These are phyloP conservation scores for Plasmodium sp. DNA, from an alignment of 169 alveolate genomes.

Conservation along the genomic window DNA sequence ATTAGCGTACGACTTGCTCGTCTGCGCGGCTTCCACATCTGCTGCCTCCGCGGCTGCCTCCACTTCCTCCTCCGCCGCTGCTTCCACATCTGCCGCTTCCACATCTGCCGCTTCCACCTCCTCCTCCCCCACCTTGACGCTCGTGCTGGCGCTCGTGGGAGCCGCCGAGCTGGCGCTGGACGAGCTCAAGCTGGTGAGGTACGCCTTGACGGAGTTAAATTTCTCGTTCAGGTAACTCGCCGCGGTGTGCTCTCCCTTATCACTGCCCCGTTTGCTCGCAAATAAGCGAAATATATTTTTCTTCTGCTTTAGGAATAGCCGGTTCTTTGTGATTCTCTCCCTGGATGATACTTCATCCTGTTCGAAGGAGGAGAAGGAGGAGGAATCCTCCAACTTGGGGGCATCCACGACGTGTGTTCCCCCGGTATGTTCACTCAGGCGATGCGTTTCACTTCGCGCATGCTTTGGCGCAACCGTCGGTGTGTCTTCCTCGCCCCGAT, in stretches of 20 bases:
- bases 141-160: neutral
- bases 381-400: neutral
- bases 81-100: neutral
- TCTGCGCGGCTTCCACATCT: neutral
- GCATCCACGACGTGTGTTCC: neutral
- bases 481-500: neutral
- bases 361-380: neutral
- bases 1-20: neutral
- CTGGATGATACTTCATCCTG: slow-evolving; percentile 11
- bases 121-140: neutral
- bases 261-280: slow-evolving; percentile 5
- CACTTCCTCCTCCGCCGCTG: neutral
- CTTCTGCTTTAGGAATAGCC: slow-evolving; percentile 34
- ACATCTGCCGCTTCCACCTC: neutral
- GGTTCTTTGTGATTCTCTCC: slow-evolving; percentile 12
- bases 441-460: neutral
- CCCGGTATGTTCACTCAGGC: neutral
- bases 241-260: slow-evolving; percentile 3
- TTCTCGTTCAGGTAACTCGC: slow-evolving; percentile 29
- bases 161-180: neutral
- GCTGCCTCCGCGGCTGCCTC: neutral
- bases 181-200: slow-evolving; percentile 21
- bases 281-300: slow-evolving; percentile 54
- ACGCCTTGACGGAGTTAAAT: slow-evolving; percentile 25
- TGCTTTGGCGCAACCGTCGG: neutral